These are phyloP conservation scores for Paramyrothecium roridum DNA, from an alignment of 2,329 filamentous ascomycete genomes.

Conservation along the genomic window DNA sequence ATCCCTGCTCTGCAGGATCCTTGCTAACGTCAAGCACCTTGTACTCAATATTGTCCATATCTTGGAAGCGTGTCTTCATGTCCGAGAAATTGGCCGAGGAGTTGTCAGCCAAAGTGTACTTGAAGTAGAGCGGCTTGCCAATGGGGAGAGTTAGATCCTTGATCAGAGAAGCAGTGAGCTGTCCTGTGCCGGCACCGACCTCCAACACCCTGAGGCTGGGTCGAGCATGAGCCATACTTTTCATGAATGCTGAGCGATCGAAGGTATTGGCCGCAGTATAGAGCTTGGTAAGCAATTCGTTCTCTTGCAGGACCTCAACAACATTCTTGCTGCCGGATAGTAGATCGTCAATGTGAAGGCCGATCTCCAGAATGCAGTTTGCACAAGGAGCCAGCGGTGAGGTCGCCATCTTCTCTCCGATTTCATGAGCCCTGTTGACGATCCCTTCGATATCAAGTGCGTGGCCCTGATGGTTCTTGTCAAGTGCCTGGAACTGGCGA, in stretches of 20 bases:
- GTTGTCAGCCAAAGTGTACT: constrained; percentile 16
- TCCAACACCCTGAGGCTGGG: not conserved
- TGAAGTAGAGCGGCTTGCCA: not conserved
- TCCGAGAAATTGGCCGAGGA: not conserved
- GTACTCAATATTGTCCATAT: not conserved
- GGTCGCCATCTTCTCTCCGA: not conserved
- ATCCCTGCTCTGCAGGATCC: not conserved
- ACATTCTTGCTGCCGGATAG: not conserved
- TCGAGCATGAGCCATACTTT: not conserved
- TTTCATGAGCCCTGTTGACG: not conserved
- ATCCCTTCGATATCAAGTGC: too few species aligned
- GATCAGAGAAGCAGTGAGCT: not conserved
- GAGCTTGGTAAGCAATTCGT: too few species aligned
- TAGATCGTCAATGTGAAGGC: not conserved
- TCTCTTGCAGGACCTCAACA: not conserved
- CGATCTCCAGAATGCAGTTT: not conserved
- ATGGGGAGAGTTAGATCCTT: not conserved
- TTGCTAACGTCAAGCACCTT: not conserved
- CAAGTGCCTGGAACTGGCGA: too few species aligned
- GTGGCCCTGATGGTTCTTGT: too few species aligned
- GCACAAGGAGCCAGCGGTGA: not conserved
- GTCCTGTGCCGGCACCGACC: not conserved
- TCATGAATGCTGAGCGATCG: not conserved
- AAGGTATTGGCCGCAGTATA: too few species aligned
- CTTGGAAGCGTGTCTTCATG: constrained; percentile 9